phyloP scores from a whole-genome alignment of 257 asterid genomes.

The Fraxinus americana region DNA sequence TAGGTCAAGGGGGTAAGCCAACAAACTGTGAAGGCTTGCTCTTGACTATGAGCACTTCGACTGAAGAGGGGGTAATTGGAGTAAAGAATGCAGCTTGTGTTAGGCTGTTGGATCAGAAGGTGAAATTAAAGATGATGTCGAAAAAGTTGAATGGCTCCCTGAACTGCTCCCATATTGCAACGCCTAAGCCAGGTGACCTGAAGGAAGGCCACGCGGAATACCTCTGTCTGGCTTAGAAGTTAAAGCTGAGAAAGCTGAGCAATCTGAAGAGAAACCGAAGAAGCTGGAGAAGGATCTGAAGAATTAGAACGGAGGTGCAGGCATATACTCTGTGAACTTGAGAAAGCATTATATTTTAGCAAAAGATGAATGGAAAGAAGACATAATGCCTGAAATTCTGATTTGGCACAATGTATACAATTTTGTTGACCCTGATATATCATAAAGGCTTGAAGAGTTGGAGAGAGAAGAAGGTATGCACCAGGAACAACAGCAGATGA shows the following conservation, averaged over 20 bases:
- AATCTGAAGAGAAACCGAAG: slow-evolving; percentile 56
- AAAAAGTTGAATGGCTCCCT: slow-evolving; percentile 77
- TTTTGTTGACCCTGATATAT: slow-evolving; percentile 84
- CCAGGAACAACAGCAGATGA: slow-evolving; percentile 71
- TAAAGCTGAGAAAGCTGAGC: slow-evolving; percentile 53
- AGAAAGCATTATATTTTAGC: slow-evolving; percentile 81
- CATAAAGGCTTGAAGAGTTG: slow-evolving; percentile 83
- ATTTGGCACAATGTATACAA: slow-evolving; percentile 95
- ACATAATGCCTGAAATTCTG: slow-evolving; percentile 76
- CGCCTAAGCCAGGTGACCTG: slow-evolving; percentile 17
- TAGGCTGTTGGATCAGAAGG: slow-evolving; percentile 83
- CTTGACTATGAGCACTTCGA: too few relatives aligned
- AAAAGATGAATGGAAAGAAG: slow-evolving; percentile 85
- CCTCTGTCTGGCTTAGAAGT: too few relatives aligned
- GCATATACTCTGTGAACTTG: slow-evolving; percentile 93
- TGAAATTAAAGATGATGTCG: slow-evolving; percentile 85
- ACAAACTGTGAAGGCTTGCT: too few relatives aligned
- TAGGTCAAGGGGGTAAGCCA: slow-evolving; percentile 31
- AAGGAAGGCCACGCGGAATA: too few relatives aligned
- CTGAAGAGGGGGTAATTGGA: slow-evolving; percentile 56
- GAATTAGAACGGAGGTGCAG: slow-evolving; percentile 94
- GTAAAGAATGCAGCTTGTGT: slow-evolving; percentile 1
- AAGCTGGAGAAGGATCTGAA: slow-evolving; percentile 85
- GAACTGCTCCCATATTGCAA: slow-evolving; percentile 91
- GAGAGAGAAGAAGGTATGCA: slow-evolving; percentile 76